phyloP scores from a whole-genome alignment of 441 rosid species.

The Arabidopsis hybrid region DNA sequence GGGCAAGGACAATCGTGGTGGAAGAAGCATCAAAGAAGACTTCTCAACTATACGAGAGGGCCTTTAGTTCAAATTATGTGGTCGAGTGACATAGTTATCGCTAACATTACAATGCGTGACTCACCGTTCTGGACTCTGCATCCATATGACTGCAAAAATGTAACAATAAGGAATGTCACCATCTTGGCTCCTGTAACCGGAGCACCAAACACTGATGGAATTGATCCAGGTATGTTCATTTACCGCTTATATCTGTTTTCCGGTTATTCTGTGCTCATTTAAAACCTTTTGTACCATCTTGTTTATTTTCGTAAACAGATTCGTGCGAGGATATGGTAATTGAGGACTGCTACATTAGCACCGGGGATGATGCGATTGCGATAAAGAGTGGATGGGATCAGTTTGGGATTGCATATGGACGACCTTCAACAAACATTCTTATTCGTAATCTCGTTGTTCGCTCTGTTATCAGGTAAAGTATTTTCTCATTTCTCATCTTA shows the following conservation, averaged over 20 bases:
- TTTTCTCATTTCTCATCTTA: slow-evolving; percentile 27
- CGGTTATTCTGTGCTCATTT: background rate
- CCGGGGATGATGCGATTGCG: slow-evolving; percentile 96
- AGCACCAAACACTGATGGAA: slow-evolving; percentile 97
- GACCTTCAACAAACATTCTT: slow-evolving; percentile 80
- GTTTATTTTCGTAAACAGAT: slow-evolving; percentile 53
- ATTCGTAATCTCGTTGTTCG: slow-evolving; percentile 85
- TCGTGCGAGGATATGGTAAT: slow-evolving; percentile 96
- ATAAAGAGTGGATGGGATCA: slow-evolving; percentile 99
- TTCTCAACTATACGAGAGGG: slow-evolving; percentile 91
- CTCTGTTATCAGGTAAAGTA: slow-evolving; percentile 87
- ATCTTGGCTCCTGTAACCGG: slow-evolving; percentile 80
- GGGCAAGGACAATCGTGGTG: slow-evolving; percentile 99
- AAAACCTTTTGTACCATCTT: background rate
- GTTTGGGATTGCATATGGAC: slow-evolving; percentile 87
- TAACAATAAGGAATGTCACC: slow-evolving; percentile 75
- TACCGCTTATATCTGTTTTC: background rate
- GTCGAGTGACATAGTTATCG: slow-evolving; percentile 84
- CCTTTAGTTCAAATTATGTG: slow-evolving; percentile 96
- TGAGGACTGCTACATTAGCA: slow-evolving; percentile 95
- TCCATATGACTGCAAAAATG: slow-evolving; percentile 95
- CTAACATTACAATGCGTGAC: slow-evolving; percentile 78
- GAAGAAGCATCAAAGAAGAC: slow-evolving; percentile 90
- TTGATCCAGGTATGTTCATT: slow-evolving; percentile 82
- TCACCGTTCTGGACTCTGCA: slow-evolving; percentile 98